phyloP scores from a whole-genome alignment of 257 asterid species.

The Lantana camara region DNA sequence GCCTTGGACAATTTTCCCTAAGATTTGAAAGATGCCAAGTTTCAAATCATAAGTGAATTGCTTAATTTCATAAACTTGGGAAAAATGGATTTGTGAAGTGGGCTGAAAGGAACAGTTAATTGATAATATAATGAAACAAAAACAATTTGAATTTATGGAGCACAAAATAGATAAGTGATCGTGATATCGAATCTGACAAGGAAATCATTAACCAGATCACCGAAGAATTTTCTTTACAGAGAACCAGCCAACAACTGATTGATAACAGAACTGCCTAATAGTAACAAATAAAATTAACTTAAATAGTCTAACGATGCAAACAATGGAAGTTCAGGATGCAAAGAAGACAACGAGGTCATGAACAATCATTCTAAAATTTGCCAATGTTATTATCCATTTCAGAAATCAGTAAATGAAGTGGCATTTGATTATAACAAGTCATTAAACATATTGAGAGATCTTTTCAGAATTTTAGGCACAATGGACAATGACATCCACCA shows the following conservation, averaged over 20 bases:
- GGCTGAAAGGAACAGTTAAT: too few relatives aligned
- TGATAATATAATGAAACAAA: slow-evolving; percentile 1
- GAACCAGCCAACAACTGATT: too few relatives aligned
- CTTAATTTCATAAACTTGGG: background rate
- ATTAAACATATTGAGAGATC: background rate
- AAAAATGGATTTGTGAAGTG: background rate
- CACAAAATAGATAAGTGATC: background rate
- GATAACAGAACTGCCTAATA: too few relatives aligned
- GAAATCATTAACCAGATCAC: background rate
- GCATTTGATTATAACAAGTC: too few relatives aligned
- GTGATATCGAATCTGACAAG: background rate
- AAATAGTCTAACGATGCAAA: background rate
- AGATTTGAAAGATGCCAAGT: slow-evolving; percentile 13
- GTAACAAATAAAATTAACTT: too few relatives aligned
- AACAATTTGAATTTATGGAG: background rate
- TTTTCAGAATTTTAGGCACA: background rate
- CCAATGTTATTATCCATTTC: background rate
- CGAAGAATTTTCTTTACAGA: background rate
- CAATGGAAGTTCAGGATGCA: background rate
- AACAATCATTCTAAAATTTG: background rate
- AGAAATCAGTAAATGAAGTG: background rate
- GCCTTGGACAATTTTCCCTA: slow-evolving; percentile 53
- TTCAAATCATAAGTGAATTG: background rate
- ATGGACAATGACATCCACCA: background rate
- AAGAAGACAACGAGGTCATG: background rate